Evolutionary conservation across 768 basidiomycete species (phyloP).

Genomic region (Xerocomellus chrysenteron): DNA sequence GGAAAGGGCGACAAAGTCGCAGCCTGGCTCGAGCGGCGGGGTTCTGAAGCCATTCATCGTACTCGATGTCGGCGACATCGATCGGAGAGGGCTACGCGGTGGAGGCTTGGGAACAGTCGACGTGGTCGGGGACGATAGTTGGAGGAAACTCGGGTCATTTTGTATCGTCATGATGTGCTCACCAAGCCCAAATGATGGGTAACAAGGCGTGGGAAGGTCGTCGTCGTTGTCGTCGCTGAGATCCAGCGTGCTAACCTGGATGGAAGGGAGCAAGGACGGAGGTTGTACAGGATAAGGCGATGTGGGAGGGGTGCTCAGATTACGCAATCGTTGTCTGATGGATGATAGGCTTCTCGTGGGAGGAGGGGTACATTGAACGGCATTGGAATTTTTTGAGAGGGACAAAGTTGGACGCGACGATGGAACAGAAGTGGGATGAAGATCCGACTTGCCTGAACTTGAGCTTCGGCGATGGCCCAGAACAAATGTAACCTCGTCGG

Average conservation of each 20-base stretch:
- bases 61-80: slow-evolving; percentile 20
- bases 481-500: slow-evolving; percentile 47
- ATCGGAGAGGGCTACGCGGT: slow-evolving; percentile 23
- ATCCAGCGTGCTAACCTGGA: slow-evolving; percentile 28
- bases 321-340: slow-evolving; percentile 63
- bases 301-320: slow-evolving; percentile 58
- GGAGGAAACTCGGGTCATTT: slow-evolving; percentile 63
- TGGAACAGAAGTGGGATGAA: slow-evolving; percentile 47
- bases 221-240: slow-evolving; percentile 24
- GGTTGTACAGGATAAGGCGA: slow-evolving; percentile 28
- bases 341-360: slow-evolving; percentile 41
- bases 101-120: slow-evolving; percentile 22
- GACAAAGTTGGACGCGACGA: slow-evolving; percentile 38
- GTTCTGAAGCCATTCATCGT: neutral
- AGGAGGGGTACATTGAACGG: slow-evolving; percentile 24
- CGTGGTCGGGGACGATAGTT: slow-evolving; percentile 48
- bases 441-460: slow-evolving; percentile 30
- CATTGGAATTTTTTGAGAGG: slow-evolving; percentile 35
- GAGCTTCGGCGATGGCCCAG: slow-evolving; percentile 33
- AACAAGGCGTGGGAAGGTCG: slow-evolving; percentile 29
- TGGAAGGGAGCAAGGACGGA: slow-evolving; percentile 23
- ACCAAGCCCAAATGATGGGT: slow-evolving; percentile 39
- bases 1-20: slow-evolving; percentile 50
- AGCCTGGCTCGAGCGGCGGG: slow-evolving; percentile 28
- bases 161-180: slow-evolving; percentile 55